Conservation (phyloP, 1,284 basidiomycete genomes). For the Cryptococcus sp. region DNA sequence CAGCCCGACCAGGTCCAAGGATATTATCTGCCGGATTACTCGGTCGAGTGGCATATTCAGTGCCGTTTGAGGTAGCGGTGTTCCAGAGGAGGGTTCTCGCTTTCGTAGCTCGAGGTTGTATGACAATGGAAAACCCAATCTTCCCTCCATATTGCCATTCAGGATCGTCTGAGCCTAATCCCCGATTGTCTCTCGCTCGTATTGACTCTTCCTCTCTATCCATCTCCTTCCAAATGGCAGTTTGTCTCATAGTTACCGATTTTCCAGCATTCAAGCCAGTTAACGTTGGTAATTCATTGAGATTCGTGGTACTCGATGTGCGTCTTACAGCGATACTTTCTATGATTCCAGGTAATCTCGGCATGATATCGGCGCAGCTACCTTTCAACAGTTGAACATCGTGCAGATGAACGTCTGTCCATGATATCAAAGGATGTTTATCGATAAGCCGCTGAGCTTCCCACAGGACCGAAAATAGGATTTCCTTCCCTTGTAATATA, state of each 20-base stretch:
- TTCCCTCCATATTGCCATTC: conserved; percentile 31
- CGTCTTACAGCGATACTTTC: neutral
- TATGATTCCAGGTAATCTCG: conserved; percentile 2
- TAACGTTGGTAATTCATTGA: neutral
- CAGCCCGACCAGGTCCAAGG: no score
- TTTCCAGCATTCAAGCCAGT: neutral
- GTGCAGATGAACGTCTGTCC: conserved; percentile 14
- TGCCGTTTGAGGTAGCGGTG: neutral
- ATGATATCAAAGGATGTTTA: conserved; percentile 3
- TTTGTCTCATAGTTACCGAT: neutral
- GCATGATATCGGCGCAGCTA: conserved; percentile 3
- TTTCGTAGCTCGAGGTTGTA: neutral
- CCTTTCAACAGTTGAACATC: conserved; percentile 19
- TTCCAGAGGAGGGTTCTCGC: neutral
- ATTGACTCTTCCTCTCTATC: conserved; percentile 28
- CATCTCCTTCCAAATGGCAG: conserved; percentile 10
- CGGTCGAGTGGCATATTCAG: neutral
- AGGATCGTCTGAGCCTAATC: conserved; percentile 12
- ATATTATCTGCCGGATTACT: neutral
- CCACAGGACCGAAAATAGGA: conserved; percentile 31
- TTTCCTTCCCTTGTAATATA: conserved; percentile 4
- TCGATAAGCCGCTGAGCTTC: conserved; percentile 22
- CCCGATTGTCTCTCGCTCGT: conserved; percentile 5
- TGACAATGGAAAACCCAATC: conserved; percentile 19
- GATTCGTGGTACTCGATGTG: neutral